Evolutionary conservation across 1,139 yeast species (phyloP).

Genomic region (Yamadazyma blattariae): DNA sequence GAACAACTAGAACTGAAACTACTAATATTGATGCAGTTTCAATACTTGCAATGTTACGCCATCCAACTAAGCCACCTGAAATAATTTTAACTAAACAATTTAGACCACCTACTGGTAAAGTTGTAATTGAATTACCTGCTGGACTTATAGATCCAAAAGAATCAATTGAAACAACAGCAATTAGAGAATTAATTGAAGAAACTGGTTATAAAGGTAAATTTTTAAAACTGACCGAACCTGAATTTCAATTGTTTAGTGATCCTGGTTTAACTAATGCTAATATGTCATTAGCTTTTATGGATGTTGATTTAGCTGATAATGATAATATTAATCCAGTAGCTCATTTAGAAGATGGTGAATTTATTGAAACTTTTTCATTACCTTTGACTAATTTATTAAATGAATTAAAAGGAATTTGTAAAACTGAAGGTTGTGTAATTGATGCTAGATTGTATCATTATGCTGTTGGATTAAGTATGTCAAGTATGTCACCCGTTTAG

Average conservation of each 20-base stretch:
- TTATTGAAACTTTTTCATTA: constrained; percentile 75
- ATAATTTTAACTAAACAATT: constrained; percentile 76
- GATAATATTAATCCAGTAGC: constrained; percentile 69
- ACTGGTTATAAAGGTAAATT: constrained; percentile 82
- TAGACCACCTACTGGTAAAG: constrained; percentile 87
- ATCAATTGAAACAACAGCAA: constrained; percentile 72
- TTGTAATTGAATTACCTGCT: constrained; percentile 92
- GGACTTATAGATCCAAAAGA: constrained; percentile 89
- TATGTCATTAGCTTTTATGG: constrained; percentile 73
- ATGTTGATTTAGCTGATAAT: constrained; percentile 65
- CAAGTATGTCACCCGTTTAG: neutral
- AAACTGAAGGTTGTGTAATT: constrained; percentile 63
- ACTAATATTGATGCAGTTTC: constrained; percentile 86
- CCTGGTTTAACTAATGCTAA: constrained; percentile 96
- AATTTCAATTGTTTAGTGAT: constrained; percentile 63
- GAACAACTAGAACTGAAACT: constrained; percentile 72
- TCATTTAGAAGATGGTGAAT: constrained; percentile 83
- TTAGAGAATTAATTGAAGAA: constrained; percentile 85
- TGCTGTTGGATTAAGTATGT: constrained; percentile 58
- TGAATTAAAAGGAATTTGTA: constrained; percentile 46
- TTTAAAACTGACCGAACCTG: constrained; percentile 46
- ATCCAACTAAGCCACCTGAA: constrained; percentile 23
- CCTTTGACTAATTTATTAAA: constrained; percentile 60
- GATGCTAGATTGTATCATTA: constrained; percentile 88
- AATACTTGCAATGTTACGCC: constrained; percentile 66